These are phyloP conservation scores for Albifimbria verrucaria DNA, from an alignment of 2,329 filamentous ascomycete species.

Conservation along the genomic window DNA sequence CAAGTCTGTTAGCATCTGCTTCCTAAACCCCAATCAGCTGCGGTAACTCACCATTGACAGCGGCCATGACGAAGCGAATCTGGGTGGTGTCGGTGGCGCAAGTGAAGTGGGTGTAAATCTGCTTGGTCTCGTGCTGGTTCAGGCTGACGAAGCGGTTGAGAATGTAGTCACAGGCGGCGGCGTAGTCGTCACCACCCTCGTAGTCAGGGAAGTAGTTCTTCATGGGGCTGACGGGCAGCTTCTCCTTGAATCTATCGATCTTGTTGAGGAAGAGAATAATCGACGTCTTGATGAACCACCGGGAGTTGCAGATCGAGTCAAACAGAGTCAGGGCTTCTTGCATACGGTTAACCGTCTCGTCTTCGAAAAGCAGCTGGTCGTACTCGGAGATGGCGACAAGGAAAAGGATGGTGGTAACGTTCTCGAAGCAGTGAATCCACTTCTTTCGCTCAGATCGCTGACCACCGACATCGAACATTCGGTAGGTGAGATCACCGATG, in stretches of 20 bases:
- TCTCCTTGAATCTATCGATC: conserved; percentile 86
- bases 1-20: conserved; percentile 35
- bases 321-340: conserved; percentile 84
- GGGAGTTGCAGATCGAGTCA: conserved; percentile 82
- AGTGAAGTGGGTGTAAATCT: conserved; percentile 99
- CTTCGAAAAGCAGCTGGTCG: conserved; percentile 92
- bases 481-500: conserved; percentile 89
- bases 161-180: conserved; percentile 96
- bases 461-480: conserved; percentile 97
- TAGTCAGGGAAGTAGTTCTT: conserved; percentile 88
- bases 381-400: conserved; percentile 96
- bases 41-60: conserved; percentile 79
- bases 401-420: conserved; percentile 95
- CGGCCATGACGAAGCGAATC: conserved; percentile 99
- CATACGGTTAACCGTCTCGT: conserved; percentile 95
- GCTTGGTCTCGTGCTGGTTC: conserved; percentile 99
- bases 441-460: conserved; percentile 97
- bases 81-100: conserved; percentile 98
- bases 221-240: conserved; percentile 78
- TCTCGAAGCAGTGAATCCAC: conserved; percentile 99
- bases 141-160: conserved; percentile 96
- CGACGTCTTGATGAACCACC: conserved; percentile 88
- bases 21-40: background rate
- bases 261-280: conserved; percentile 90
- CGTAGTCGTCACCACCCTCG: conserved; percentile 94